phyloP scores from a whole-genome alignment of 345 rosid genomes.

The Brassica cretica region DNA sequence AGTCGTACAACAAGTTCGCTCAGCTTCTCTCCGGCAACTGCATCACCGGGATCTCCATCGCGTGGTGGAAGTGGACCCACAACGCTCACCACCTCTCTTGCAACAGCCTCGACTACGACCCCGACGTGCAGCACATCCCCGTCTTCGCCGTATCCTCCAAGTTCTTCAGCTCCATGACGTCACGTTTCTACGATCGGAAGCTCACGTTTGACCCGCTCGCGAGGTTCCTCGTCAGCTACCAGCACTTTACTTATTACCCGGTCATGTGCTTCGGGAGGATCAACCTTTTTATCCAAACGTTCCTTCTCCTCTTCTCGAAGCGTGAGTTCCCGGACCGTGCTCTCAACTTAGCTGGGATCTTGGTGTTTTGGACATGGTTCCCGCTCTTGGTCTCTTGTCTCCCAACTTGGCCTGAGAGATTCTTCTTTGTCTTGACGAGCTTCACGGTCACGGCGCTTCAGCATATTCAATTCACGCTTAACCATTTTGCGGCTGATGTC shows the following conservation, averaged over 20 bases:
- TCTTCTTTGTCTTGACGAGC: background rate
- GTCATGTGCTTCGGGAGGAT: background rate
- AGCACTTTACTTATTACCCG: background rate
- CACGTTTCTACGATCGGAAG: background rate
- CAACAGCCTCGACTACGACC: background rate
- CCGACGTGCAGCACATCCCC: background rate
- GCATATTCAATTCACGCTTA: background rate
- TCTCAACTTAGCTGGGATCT: background rate
- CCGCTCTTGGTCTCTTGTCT: background rate
- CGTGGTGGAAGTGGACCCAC: background rate
- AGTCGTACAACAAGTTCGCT: constrained; percentile 1
- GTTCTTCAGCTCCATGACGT: background rate
- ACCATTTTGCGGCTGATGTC: background rate
- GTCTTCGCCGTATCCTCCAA: background rate
- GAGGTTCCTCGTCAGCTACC: background rate
- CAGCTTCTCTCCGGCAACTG: background rate
- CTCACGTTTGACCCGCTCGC: background rate
- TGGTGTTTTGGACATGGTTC: background rate
- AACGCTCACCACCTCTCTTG: background rate
- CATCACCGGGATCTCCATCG: background rate
- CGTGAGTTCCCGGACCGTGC: background rate
- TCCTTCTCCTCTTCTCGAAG: background rate
- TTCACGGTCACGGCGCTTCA: background rate
- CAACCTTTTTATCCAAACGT: background rate
- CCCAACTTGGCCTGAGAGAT: background rate